phyloP scores from a whole-genome alignment of 108 stramenopile genomes.

The Nitzschia putrida region DNA sequence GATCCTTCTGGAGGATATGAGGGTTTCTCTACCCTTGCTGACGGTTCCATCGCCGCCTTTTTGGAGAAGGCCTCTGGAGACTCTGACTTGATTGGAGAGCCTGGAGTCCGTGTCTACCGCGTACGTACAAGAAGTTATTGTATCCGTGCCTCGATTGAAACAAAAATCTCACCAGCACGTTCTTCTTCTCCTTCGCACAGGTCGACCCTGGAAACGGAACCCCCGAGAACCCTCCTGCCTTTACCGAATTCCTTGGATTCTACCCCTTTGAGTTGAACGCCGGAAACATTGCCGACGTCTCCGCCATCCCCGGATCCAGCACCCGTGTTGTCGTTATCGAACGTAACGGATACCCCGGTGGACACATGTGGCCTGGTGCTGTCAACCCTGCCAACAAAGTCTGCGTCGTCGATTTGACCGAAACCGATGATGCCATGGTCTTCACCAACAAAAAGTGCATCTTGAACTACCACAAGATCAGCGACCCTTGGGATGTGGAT shows the following conservation, averaged over 20 bases:
- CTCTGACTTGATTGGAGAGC: conserved; percentile 33
- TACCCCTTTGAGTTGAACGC: conserved; percentile 38
- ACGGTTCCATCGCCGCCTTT: conserved; percentile 40
- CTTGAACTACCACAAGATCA: conserved; percentile 36
- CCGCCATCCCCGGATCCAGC: conserved; percentile 38
- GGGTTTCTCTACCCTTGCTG: conserved; percentile 35
- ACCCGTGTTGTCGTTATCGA: conserved; percentile 38
- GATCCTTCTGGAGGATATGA: conserved; percentile 46
- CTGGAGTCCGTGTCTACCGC: conserved; percentile 39
- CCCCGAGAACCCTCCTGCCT: conserved; percentile 12
- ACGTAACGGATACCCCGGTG: conserved; percentile 42
- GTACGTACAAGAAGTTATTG: not conserved
- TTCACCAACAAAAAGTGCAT: conserved; percentile 46
- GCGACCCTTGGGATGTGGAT: conserved; percentile 49
- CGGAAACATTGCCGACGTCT: conserved; percentile 48
- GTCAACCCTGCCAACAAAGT: conserved; percentile 42
- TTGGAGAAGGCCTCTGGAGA: conserved; percentile 40
- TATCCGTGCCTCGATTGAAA: not conserved
- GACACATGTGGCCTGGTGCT: conserved; percentile 38
- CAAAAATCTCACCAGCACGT: too few relatives aligned
- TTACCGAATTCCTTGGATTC: conserved; percentile 35
- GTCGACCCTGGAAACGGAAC: conserved; percentile 26
- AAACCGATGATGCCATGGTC: conserved; percentile 39
- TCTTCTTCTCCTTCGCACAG: not conserved
- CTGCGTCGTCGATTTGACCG: conserved; percentile 37